phyloP scores from a whole-genome alignment of 495 filamentous ascomycete species.

The Pseudevernia furfuracea region DNA sequence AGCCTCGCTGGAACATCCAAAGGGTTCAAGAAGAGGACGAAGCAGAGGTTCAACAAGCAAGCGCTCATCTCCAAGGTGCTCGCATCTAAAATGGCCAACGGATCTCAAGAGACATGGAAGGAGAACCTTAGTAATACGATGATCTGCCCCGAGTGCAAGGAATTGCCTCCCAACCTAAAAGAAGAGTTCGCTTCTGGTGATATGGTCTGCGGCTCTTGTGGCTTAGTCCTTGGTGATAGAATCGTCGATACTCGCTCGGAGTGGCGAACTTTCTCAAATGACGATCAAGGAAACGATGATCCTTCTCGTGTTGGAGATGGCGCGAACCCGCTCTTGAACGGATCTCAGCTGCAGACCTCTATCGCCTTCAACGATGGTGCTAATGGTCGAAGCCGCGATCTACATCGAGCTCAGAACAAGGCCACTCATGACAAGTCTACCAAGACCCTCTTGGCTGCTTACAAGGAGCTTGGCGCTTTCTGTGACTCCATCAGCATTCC shows the following conservation, averaged over 20 bases:
- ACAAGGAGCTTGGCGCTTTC: constrained; percentile 80
- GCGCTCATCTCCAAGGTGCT: constrained; percentile 22
- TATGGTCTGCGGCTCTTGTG: constrained; percentile 85
- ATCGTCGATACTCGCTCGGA: constrained; percentile 93
- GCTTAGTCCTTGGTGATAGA: constrained; percentile 81
- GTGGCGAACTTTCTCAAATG: constrained; percentile 97
- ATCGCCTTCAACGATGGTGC: constrained; percentile 76
- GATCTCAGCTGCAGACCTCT: constrained; percentile 82
- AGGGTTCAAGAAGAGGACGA: constrained; percentile 36
- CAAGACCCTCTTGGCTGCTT: constrained; percentile 69
- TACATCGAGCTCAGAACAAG: constrained; percentile 83
- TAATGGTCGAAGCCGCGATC: constrained; percentile 57
- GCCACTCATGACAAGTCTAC: constrained; percentile 77
- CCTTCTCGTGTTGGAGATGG: constrained; percentile 95
- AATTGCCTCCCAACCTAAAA: constrained; percentile 79
- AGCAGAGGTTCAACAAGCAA: constrained; percentile 19
- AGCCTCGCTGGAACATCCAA: constrained; percentile 38
- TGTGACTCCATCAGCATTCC: constrained; percentile 81
- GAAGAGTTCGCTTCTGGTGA: constrained; percentile 90
- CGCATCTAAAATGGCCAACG: constrained; percentile 29
- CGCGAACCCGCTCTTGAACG: constrained; percentile 77
- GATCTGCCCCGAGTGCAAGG: constrained; percentile 83
- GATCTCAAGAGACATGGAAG: constrained; percentile 43
- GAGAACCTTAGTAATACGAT: constrained; percentile 78
- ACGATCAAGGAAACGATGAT: constrained; percentile 89